These are phyloP conservation scores for Paratinospora sagittata DNA, from an alignment of 164 flowering plant genomes.

Conservation along the genomic window DNA sequence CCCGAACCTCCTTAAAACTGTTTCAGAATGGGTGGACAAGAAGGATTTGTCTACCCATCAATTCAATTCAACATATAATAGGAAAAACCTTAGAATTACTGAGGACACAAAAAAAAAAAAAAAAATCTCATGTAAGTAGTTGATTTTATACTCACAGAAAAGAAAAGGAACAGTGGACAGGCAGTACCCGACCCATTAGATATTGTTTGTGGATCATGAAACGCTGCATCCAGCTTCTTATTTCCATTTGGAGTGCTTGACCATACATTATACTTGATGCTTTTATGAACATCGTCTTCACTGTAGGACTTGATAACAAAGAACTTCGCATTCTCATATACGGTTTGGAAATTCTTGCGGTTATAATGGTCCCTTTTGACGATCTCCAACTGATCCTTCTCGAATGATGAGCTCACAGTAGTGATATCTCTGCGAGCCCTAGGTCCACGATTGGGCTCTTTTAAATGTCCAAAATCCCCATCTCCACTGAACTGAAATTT, in stretches of 20 bases:
- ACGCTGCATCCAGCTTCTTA: slow-evolving; percentile 73
- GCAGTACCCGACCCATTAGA: slow-evolving; percentile 28
- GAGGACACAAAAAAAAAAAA: background rate
- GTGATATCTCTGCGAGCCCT: slow-evolving; percentile 29
- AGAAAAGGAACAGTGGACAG: slow-evolving; percentile 81
- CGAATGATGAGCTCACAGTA: slow-evolving; percentile 20
- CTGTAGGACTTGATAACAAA: slow-evolving; percentile 75
- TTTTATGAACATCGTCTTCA: slow-evolving; percentile 79
- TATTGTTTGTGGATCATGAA: slow-evolving; percentile 41
- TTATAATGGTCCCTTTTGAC: slow-evolving; percentile 52
- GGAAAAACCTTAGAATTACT: background rate
- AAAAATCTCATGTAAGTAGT: background rate
- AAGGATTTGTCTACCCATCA: background rate
- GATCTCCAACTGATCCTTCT: slow-evolving; percentile 26
- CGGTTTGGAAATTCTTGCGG: slow-evolving; percentile 45
- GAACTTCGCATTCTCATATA: slow-evolving; percentile 66
- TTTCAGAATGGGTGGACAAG: too few relatives aligned
- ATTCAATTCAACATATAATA: background rate
- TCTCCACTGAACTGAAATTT: slow-evolving; percentile 6
- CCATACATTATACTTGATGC: slow-evolving; percentile 82
- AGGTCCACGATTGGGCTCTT: slow-evolving; percentile 50
- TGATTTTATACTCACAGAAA: slow-evolving; percentile 47
- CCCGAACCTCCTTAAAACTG: background rate
- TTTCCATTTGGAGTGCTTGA: slow-evolving; percentile 82
- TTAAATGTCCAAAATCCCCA: background rate